Percentiles rank a stretch among this genome's conserved stretches.
Evolutionary conservation across 441 rosid species (phyloP).

Genomic region (Daphne laureola): DNA sequence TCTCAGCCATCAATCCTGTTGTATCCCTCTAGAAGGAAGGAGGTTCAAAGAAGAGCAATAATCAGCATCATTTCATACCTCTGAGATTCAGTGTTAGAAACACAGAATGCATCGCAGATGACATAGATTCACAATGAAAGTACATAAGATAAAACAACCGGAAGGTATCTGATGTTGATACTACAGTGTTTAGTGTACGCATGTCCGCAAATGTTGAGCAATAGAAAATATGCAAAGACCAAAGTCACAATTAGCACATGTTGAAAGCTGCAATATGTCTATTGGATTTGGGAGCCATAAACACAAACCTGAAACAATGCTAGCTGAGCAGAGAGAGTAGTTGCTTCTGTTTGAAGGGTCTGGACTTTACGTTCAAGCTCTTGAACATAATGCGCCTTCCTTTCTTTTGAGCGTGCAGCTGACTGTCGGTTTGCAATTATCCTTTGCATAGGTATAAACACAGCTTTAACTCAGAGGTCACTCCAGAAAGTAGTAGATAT

Average conservation of each 20-base stretch:
- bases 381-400: constrained; percentile 60
- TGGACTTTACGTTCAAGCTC: constrained; percentile 81
- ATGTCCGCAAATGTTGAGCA: too few species aligned
- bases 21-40: constrained; percentile 56
- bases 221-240: too few species aligned
- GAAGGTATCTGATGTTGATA: too few species aligned
- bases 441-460: constrained; percentile 26
- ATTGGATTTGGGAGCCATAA: neutral
- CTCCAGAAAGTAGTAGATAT: neutral
- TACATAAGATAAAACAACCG: too few species aligned
- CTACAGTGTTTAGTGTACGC: too few species aligned
- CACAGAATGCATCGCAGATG: too few species aligned
- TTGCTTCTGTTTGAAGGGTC: constrained; percentile 84
- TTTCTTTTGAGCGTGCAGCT: constrained; percentile 81
- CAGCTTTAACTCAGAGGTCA: neutral
- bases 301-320: constrained; percentile 59
- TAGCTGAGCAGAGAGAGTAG: constrained; percentile 82
- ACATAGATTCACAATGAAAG: too few species aligned
- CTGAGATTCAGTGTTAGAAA: too few species aligned
- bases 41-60: constrained; percentile 1
- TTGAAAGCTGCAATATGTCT: neutral
- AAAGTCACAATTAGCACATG: too few species aligned
- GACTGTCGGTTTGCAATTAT: constrained; percentile 80
- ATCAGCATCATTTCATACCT: neutral
- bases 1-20: constrained; percentile 56